Base-by-base conservation (phyloP, 192 early-diverging fungal species). In the Entomortierella beljakovae region DNA sequence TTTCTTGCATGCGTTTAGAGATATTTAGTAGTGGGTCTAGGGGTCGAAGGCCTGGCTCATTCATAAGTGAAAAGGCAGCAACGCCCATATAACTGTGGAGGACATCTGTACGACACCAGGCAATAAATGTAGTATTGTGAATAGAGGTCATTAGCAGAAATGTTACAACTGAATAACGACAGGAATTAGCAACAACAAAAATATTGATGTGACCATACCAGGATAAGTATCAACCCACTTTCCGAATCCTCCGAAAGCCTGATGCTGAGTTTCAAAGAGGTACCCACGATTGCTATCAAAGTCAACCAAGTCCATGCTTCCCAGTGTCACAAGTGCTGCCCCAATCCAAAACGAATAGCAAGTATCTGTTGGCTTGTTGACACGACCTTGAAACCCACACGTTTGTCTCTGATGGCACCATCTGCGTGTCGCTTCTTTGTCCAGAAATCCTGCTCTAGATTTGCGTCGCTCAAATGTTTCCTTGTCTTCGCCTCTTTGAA, bases 301-400 rank as follows among this genome's bases (percentile, higher is more conserved):
- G 57, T 94, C 85, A 16, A 93, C 81, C 15, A 91, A 80, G 25
- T 90, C 69, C 68, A 87, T 88, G 23, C 80, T 84, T 6, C 79
- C 87, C 10, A 96, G 71, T 26, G 91, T 89, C 83, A 92, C 73
- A 22, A 99, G 64, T 11, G 90, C 73, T 0, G 88, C 96, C 9
- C 98, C 98, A 23, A 99, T 86, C 98, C 98, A 99, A 82, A 97
- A 99, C 10, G 95, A 92, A 81, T 99, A 99, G 80, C 98, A 99
- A 15, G 94, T 94, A 70, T 99, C 98, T 25, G 89, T 82, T 3
- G 83, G 79, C 79, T 99, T 99, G 71, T 94, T 93, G 11, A 85
- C 80, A 40, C 98, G 80, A 5, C 98, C 98, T 68, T 96, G 92
- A 83, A 97, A 99, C 6, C 98, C 98, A 28, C 76, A 83, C 38